A percentile compares a stretch with the other conserved stretches of the same genome.
Evolutionary conservation across 495 filamentous ascomycete genomes (phyloP).

Genomic region (Coniosporium apollinis): DNA sequence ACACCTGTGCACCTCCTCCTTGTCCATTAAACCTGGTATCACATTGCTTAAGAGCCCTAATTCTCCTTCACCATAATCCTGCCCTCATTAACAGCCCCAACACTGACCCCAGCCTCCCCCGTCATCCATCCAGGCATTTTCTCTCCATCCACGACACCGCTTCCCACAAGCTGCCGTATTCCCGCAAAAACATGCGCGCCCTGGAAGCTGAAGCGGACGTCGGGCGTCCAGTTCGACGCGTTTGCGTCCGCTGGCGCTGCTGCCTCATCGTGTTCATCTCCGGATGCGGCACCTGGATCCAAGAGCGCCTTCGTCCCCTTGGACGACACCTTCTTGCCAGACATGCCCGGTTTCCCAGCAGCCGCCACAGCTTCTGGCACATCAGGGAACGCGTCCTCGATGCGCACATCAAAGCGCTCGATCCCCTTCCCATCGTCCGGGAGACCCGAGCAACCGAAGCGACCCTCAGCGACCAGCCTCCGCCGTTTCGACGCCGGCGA

Average conservation of each 20-base stretch:
- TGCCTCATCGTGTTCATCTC: slow-evolving; percentile 13
- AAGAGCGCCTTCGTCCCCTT: slow-evolving; percentile 11
- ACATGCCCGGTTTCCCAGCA: too few species aligned
- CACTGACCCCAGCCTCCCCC: slow-evolving; percentile 64
- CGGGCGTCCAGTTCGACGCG: slow-evolving; percentile 45
- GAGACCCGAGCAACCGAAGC: slow-evolving; percentile 36
- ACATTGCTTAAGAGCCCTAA: too few species aligned
- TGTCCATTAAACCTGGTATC: too few species aligned
- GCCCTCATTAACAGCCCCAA: slow-evolving; percentile 47
- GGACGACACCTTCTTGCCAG: slow-evolving; percentile 14
- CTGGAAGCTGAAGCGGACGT: slow-evolving; percentile 47
- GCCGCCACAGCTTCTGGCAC: slow-evolving; percentile 6
- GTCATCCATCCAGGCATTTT: slow-evolving; percentile 85
- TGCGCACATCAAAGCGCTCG: slow-evolving; percentile 41
- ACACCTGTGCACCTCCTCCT: too few species aligned
- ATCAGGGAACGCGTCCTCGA: slow-evolving; percentile 36
- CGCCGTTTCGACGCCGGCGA: slow-evolving; percentile 26
- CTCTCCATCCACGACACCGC: slow-evolving; percentile 53
- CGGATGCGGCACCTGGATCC: slow-evolving; percentile 11
- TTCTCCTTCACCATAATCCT: slow-evolving; percentile 26
- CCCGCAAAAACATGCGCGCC: slow-evolving; percentile 72
- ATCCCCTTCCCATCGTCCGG: slow-evolving; percentile 39
- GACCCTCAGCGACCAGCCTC: slow-evolving; percentile 30
- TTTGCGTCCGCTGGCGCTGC: not conserved
- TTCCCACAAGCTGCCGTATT: slow-evolving; percentile 55